phyloP scores from a whole-genome alignment of 1,139 yeast species.

The Suhomyces ambrosiae region DNA sequence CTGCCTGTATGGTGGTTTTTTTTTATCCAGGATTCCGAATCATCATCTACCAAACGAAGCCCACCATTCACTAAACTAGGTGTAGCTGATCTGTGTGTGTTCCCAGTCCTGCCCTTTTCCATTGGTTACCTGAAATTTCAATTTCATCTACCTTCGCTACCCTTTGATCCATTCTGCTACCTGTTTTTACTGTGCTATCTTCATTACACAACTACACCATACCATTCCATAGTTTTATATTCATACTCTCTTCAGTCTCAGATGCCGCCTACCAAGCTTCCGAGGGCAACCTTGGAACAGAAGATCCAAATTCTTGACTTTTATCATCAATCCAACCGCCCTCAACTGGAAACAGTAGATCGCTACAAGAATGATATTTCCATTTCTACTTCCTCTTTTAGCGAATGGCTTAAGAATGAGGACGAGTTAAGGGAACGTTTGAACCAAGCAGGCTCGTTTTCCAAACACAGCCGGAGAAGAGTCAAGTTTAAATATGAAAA shows the following conservation, averaged over 20 bases:
- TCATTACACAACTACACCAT: background rate
- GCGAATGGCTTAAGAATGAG: constrained; percentile 63
- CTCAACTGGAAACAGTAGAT: constrained; percentile 62
- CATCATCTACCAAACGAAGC: constrained; percentile 1
- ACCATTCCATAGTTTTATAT: background rate
- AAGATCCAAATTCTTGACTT: constrained; percentile 57
- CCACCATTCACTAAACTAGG: background rate
- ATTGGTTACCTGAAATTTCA: background rate
- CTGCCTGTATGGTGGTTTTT: constrained; percentile 7
- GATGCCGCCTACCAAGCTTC: constrained; percentile 34
- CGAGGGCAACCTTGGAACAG: constrained; percentile 61
- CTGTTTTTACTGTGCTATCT: background rate
- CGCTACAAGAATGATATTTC: constrained; percentile 50
- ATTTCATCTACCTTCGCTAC: background rate
- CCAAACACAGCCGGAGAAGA: constrained; percentile 48
- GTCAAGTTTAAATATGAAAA: constrained; percentile 57
- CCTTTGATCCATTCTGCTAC: background rate
- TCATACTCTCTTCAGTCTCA: too few relatives aligned
- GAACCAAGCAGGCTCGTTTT: constrained; percentile 38
- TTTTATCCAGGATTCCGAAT: constrained; percentile 5
- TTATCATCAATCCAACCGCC: constrained; percentile 49
- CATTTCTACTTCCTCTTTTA: constrained; percentile 58
- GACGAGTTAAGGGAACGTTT: constrained; percentile 48
- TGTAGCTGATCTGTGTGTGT: background rate
- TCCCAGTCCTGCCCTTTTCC: background rate